Evolutionary conservation across 208 protist genomes (phyloP), one percentile per base, ranked within the genome.

Genomic region (Trypanosoma melophagium): DNA sequence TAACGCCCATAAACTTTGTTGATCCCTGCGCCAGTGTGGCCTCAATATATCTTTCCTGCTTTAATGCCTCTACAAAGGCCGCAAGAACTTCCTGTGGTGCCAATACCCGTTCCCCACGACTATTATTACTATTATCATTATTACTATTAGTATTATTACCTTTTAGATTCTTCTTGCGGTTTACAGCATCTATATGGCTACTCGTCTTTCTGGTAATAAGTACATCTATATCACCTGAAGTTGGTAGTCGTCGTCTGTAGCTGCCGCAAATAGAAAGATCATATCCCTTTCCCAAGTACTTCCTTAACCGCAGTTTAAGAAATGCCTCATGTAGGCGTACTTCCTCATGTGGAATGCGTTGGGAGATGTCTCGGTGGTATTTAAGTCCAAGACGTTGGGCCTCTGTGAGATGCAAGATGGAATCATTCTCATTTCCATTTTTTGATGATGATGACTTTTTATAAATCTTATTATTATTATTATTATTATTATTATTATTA

Each of bases 1-100:
- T 92, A 35, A 97, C 66, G 0, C 89, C 92, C 92, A 97, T 97
- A 56, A 93, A 94, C 75, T 94, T 95, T 21, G 91, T 95, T 1
- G 74, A 68, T 2, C 91, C 91, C 42, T 92, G 83, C 42, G 88
- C 86, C 17, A 96, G 75, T 41, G 80, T 84, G 0, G 89, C 92
- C 71, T 89, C 89, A 42, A 96, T 83, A 66, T 94, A 95, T 16
- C 74, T 72, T 45, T 89, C 83, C n/a, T 70, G 52, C 57, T 84
- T 80, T 45, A 95, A 80, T 4, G 77, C 79, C 12, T 69, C 65
- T 16, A 92, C 58, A 57, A 95, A 87, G 5, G 76, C 59, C 0
- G 55, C 66, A 21, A 96, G 82, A 69, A 83, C 86, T 44, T 88
- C 79, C 22, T 71, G 56, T 17, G 82, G 62, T 9, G 75, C 53